phyloP scores from a whole-genome alignment of 179 eudicot genomes.

The Nepenthes alata region DNA sequence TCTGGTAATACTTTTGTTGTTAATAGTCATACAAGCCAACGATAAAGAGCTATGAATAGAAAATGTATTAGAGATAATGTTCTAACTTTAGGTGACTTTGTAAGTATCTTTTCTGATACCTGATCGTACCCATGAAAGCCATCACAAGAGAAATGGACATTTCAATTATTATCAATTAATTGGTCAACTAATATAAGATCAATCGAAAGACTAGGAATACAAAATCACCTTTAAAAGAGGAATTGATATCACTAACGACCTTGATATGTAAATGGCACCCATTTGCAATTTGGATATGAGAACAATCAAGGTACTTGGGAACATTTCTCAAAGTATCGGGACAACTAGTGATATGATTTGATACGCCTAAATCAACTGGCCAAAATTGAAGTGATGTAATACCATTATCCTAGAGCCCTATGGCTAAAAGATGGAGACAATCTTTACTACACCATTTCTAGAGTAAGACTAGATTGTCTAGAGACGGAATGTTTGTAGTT shows the following conservation, averaged over 20 bases:
- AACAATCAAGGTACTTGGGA: background rate
- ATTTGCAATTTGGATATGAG: background rate
- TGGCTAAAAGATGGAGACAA: background rate
- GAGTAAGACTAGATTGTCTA: background rate
- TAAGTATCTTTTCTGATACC: too few relatives aligned
- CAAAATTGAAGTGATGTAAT: background rate
- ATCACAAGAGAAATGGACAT: background rate
- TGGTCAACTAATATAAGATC: background rate
- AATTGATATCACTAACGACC: background rate
- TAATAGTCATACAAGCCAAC: background rate
- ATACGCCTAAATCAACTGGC: background rate
- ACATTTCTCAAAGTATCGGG: background rate
- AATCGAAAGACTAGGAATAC: background rate
- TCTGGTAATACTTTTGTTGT: background rate
- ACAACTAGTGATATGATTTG: background rate
- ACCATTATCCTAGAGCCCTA: conserved; percentile 2
- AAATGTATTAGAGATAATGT: background rate
- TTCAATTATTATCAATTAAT: background rate
- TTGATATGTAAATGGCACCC: background rate
- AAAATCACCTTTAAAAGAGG: background rate
- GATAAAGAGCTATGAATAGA: background rate
- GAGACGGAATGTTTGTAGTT: background rate
- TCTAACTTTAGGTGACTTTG: background rate
- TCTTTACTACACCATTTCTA: background rate
- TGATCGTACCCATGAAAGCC: background rate